Evolutionary conservation across 441 rosid species (phyloP), one percentile per base, ranked within the genome.

Genomic region (Croton laevigatus): DNA sequence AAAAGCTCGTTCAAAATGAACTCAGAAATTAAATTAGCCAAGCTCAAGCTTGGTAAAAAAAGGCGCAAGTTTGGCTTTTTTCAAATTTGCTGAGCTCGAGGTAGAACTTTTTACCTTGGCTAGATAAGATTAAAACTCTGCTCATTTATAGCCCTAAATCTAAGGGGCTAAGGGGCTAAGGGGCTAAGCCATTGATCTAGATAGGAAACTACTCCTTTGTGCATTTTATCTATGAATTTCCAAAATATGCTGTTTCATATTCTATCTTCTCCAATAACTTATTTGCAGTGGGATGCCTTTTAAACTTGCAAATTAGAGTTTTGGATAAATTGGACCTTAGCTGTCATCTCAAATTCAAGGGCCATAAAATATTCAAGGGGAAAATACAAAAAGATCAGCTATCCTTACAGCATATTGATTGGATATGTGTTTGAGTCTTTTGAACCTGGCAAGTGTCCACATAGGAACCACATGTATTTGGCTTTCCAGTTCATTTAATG

Each of bases 361-460:
- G 22, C 32, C 40, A 9, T 49, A 22, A 62, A 13, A 10, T 40
- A 40, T 40, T 40, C 44, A 4, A 40, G 10, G 44, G 8, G 10
- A 40, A 40, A 48, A 13, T 11, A 48, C 1, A 17, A 17, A n/a
- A 32, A 54, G 17, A 68, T 38, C 14, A 8, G 14, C 23, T 44
- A 58, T 38, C 42, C 89, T 86, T 78, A 94, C 97, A 84, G 73
- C 79, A 83, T 92, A 92, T 72, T 88, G 91, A 77, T 81, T 90
- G 59, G 91, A 76, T 68, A 88, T 69, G 75, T 90, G 91, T 76
- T 92, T 92, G 70, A 94, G 76, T 78, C 98, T 83, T 81, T 94
- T 90, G 85, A 94, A 89, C 85, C 96, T 94, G n/a, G 99, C 97
- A 57, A 94, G 94, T 1, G 90, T 90, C 99, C 99, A 94, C 91